A percentile compares a stretch with the other conserved stretches of the same genome.
Evolutionary conservation across 768 basidiomycete genomes (phyloP).

Genomic region (Trichaptum fuscoviolaceum): DNA sequence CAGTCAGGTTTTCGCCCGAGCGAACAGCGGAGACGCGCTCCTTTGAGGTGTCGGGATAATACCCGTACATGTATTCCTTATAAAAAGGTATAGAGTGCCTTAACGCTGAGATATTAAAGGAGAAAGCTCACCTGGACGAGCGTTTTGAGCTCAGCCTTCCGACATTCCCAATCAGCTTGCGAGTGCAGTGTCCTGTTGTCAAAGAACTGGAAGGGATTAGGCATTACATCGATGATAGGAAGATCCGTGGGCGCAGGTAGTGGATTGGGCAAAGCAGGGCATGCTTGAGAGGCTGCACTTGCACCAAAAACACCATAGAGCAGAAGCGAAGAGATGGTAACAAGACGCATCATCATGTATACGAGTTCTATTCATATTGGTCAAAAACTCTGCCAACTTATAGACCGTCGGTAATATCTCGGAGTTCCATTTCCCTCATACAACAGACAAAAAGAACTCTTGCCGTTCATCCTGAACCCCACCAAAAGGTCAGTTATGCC

Average conservation of each 20-base stretch:
- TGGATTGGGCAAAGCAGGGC: not conserved
- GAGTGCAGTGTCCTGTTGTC: not conserved
- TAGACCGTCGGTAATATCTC: not conserved
- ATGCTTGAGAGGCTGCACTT: not conserved
- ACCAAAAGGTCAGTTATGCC: not conserved
- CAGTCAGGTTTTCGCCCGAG: conserved; percentile 3
- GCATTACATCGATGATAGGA: not conserved
- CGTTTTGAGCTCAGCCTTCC: conserved; percentile 5
- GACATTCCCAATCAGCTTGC: conserved; percentile 8
- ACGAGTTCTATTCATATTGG: not conserved
- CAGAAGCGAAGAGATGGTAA: not conserved
- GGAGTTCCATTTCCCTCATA: not conserved
- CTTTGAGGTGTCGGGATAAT: conserved; percentile 3
- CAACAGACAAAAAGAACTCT: not conserved
- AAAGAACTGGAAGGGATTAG: not conserved
- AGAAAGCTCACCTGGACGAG: conserved; percentile 2
- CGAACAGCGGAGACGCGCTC: not conserved
- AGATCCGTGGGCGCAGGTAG: not conserved
- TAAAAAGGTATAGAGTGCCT: not conserved
- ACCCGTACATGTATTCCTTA: conserved; percentile 7
- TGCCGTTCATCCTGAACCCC: not conserved
- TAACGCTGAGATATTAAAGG: not conserved
- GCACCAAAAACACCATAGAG: not conserved
- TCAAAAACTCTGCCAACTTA: not conserved
- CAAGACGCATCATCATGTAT: not conserved